phyloP scores from a whole-genome alignment of 352 stramenopile genomes.

The Pythium apleroticum region DNA sequence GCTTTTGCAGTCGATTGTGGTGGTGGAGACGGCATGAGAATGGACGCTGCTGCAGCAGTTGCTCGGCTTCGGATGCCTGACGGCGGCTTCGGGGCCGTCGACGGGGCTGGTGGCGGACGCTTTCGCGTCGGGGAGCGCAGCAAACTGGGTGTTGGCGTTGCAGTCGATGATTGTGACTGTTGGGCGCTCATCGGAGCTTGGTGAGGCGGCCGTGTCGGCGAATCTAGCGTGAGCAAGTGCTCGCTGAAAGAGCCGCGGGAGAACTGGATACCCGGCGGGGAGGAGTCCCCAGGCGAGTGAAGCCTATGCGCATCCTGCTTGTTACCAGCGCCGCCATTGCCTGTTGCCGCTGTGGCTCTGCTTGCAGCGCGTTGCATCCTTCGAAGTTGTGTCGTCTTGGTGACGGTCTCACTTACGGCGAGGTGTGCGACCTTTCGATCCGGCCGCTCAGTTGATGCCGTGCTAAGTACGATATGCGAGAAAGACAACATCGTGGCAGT shows the following conservation, averaged over 20 bases:
- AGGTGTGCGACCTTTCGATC: constrained; percentile 1
- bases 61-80: background rate
- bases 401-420: background rate
- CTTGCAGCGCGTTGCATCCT: constrained; percentile 12
- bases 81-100: constrained; percentile 5
- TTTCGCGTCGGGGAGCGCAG: constrained; percentile 13
- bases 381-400: background rate
- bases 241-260: constrained; percentile 27
- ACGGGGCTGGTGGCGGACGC: constrained; percentile 1
- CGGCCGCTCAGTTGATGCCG: background rate
- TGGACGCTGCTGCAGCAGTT: constrained; percentile 9
- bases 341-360: background rate
- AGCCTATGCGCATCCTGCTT: background rate
- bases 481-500: background rate
- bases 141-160: constrained; percentile 2
- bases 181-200: background rate
- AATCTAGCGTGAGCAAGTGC: constrained; percentile 21
- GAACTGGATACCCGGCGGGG: constrained; percentile 22
- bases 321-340: background rate
- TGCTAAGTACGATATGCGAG: constrained; percentile 11
- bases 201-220: background rate
- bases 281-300: constrained; percentile 15
- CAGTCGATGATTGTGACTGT: background rate
- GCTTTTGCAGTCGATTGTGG: background rate
- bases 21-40: constrained; percentile 2